Percentiles rank a stretch among this genome's conserved stretches.
Conservation (phyloP, 106 monocot genomes). For the Vanilla planifolia region DNA sequence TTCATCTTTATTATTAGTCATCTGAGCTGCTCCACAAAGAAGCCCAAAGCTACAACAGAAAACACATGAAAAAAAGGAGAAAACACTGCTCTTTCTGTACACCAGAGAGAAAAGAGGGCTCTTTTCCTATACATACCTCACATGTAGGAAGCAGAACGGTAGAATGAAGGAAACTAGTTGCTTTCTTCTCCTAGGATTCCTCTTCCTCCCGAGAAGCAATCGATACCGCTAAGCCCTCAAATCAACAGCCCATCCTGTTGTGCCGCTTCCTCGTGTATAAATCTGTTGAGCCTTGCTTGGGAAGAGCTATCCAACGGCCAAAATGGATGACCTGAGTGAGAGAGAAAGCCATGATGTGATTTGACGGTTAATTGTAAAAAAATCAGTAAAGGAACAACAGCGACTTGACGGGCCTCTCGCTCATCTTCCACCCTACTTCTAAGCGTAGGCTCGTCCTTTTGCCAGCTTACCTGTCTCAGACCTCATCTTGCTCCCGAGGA, state of each 20-base stretch:
- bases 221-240: not conserved
- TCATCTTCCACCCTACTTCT: conserved; percentile 3
- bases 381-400: conserved; percentile 2
- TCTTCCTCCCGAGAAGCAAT: not conserved
- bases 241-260: not conserved
- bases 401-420: conserved; percentile 4
- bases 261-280: not conserved
- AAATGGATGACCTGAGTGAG: conserved; percentile 1
- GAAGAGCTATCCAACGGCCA: conserved; percentile 11
- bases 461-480: not conserved
- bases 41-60: not conserved
- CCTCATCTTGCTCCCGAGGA: too few species aligned
- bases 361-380: conserved; percentile 7
- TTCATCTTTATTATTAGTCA: conserved; percentile 33
- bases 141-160: not conserved
- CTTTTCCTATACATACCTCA: not conserved
- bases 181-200: not conserved
- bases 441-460: conserved; percentile 7
- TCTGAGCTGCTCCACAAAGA: not conserved
- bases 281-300: not conserved
- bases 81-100: not conserved
- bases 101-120: not conserved
- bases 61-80: not conserved
- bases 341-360: conserved; percentile 3
- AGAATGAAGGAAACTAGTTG: not conserved